Percentiles rank a stretch among this genome's conserved stretches.
Conservation (phyloP, 192 early-diverging fungal species). For the Entophlyctis luteolus region DNA sequence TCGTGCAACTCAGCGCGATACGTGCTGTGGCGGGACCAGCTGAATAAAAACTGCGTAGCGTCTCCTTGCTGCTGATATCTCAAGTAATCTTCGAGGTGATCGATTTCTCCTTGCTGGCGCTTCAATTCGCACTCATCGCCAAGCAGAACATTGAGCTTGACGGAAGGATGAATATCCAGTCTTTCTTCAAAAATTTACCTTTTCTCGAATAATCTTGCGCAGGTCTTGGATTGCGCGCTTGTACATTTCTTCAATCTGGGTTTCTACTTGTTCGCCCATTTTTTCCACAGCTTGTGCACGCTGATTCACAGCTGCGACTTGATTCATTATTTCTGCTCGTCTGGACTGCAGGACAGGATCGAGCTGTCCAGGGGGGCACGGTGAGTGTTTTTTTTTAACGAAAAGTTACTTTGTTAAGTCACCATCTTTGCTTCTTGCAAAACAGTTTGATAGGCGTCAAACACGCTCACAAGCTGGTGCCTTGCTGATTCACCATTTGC, state of each 20-base stretch:
- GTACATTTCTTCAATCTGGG: conserved; percentile 54
- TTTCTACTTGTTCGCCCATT: conserved; percentile 44
- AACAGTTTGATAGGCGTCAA: conserved; percentile 53
- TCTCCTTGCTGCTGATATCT: conserved; percentile 55
- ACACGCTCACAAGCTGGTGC: conserved; percentile 55
- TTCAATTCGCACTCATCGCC: conserved; percentile 58
- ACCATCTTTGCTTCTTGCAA: conserved; percentile 51
- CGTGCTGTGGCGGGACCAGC: conserved; percentile 51
- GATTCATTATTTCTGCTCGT: conserved; percentile 49
- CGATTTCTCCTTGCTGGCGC: conserved; percentile 53
- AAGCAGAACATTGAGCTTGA: conserved; percentile 47
- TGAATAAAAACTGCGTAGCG: conserved; percentile 54
- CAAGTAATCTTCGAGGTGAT: conserved; percentile 54
- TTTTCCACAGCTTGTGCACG: conserved; percentile 53
- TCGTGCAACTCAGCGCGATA: conserved; percentile 51
- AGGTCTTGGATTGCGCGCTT: conserved; percentile 46
- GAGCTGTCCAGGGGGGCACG: conserved; percentile 36
- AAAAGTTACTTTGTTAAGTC: conserved; percentile 11
- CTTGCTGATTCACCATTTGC: conserved; percentile 54
- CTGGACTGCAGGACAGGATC: conserved; percentile 48
- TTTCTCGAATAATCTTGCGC: conserved; percentile 38
- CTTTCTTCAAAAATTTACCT: conserved; percentile 40
- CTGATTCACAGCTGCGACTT: conserved; percentile 47
- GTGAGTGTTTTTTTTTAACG: not conserved
- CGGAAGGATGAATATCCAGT: not conserved